These are phyloP conservation scores for Nicotiana sylvestris DNA, from an alignment of 257 asterid species.

Conservation along the genomic window DNA sequence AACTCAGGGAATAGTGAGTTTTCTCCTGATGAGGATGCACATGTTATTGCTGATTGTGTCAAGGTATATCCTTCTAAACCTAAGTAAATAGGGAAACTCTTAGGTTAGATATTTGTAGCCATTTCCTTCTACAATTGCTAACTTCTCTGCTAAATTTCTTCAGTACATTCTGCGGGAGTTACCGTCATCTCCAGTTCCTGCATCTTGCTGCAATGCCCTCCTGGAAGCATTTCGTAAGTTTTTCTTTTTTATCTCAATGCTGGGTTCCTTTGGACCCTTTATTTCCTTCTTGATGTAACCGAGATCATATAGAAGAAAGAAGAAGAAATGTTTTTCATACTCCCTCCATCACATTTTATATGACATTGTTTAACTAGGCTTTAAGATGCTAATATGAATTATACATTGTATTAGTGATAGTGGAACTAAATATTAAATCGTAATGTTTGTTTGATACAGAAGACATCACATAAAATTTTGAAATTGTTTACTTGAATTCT, in stretches of 20 bases:
- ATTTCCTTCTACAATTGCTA: not conserved
- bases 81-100: constrained; percentile 5
- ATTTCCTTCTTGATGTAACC: not conserved
- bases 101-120: not conserved
- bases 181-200: constrained; percentile 97
- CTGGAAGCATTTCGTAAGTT: constrained; percentile 83
- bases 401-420: not conserved
- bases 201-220: constrained; percentile 99
- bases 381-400: not conserved
- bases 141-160: constrained; percentile 13
- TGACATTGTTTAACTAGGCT: not conserved
- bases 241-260: not conserved
- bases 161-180: constrained; percentile 92
- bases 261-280: not conserved
- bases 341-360: not conserved
- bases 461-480: not conserved
- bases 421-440: not conserved
- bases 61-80: constrained; percentile 53
- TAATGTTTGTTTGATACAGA: not conserved
- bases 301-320: not conserved
- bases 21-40: constrained; percentile 83
- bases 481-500: not conserved
- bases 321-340: not conserved
- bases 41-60: constrained; percentile 89
- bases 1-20: constrained; percentile 73